Evolutionary conservation across 495 filamentous ascomycete genomes (phyloP), one percentile per base, ranked within the genome.

Genomic region (Cercophora newfieldiana): DNA sequence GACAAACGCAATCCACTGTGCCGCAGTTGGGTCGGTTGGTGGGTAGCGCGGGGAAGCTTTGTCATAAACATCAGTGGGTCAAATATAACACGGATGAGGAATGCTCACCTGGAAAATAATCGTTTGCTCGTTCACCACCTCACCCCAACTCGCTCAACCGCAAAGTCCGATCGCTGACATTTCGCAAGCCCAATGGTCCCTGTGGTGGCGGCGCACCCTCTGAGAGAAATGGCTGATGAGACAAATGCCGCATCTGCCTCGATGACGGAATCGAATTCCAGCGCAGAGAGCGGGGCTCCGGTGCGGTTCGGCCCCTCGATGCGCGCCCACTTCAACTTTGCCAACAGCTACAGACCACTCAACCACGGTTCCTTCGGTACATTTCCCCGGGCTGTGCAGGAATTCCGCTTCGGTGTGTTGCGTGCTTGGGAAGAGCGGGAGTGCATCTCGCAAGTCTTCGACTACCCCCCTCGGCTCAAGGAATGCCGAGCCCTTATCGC

Each of bases 401-500:
- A 75, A 16, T 64, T 71, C 54, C 75, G 77, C 37, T 66, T 60
- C 60, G 31, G 49, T 26, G 60, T 76, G 18, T 73, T 76, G 66
- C 30, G 68, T 51, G 77, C 71, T 28, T 72, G 66, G 12, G 71
- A 78, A 19, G 78, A 68, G n/a, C 71, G 68, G 31, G 74, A 78
- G 26, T 76, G 77, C 53, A 71, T 71, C 3, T 79, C 75, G 71
- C 70, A 91, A 64, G 83, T 88, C 24, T 84, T 82, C 64, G 77
- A 77, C 0, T 87, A 87, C 67, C 82, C 87, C 0, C 49, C 73
- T 16, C 75, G 83, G 25, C 81, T 94, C 0, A 81, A 84, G 59
- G 68, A 81, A 33, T 83, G 88, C n/a, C 89, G 92, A 18, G 68
- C 63, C 10, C 83, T 82, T 3, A 72, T 93, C 21, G 88, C 91